A percentile compares a stretch with the other conserved stretches of the same genome.
phyloP scores from a whole-genome alignment of 345 rosid species.

The Eucalyptus marginata region DNA sequence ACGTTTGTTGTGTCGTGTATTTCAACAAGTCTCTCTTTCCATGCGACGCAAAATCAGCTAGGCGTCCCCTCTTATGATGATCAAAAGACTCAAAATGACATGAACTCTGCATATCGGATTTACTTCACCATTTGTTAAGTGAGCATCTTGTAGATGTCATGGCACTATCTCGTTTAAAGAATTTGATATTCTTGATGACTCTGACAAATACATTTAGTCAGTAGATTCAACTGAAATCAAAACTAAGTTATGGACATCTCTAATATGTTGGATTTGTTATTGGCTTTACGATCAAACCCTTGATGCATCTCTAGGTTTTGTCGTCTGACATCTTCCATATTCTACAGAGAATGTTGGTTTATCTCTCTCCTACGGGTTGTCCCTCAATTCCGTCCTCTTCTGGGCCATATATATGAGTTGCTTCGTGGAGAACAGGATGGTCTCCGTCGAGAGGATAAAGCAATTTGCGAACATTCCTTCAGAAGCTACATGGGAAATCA shows the following conservation, averaged over 20 bases:
- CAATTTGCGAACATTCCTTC: constrained; percentile 75
- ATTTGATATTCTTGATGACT: neutral
- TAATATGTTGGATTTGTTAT: neutral
- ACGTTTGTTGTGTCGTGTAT: neutral
- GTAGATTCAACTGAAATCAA: neutral
- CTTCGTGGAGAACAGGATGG: constrained; percentile 87
- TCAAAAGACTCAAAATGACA: neutral
- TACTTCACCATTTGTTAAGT: neutral
- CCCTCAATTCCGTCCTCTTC: constrained; percentile 73
- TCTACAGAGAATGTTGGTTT: constrained; percentile 74
- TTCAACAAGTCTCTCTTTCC: neutral
- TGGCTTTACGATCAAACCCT: neutral
- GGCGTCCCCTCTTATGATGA: neutral
- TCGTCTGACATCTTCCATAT: neutral
- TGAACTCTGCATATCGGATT: neutral
- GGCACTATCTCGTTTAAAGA: neutral
- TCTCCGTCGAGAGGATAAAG: constrained; percentile 85
- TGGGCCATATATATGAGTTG: constrained; percentile 78
- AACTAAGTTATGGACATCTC: neutral
- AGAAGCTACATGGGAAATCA: constrained; percentile 66
- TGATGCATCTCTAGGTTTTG: neutral
- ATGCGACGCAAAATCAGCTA: neutral
- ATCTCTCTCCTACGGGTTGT: constrained; percentile 86
- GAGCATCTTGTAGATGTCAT: neutral
- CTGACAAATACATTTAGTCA: neutral